Base-by-base conservation (phyloP, 192 early-diverging fungal species). In the Mortierella alpina region DNA sequence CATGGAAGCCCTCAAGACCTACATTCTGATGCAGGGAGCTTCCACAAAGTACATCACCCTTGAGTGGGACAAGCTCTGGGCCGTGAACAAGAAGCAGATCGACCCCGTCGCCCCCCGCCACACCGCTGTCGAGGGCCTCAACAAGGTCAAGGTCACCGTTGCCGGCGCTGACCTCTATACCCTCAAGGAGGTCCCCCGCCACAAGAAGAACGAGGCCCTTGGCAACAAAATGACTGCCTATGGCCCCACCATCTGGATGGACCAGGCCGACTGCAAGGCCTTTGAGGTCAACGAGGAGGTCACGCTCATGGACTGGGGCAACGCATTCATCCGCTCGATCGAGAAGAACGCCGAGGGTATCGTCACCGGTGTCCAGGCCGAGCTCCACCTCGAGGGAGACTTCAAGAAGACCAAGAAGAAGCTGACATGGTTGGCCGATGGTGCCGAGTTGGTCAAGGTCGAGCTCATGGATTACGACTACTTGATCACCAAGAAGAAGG, bases 51-150 rank as follows among this genome's bases (percentile, higher is more conserved):
- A 88, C 58, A 87, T 99, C 66, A 84, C 92, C 53, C 84, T 99
- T 54, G 97, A 98, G 84, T 99, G 98, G 98, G 98, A 99, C 87
- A 99, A 99, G 86, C 90, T 99, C 66, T 99, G 98, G 98, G 87
- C 96, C 20, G 68, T 94, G 48, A 99, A 99, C 90, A 97, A 96
- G 82, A 95, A 96, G 86, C 85, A 95, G 60, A 97, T 99, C 73
- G 98, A 99, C 72, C 98, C 97, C 8, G 81, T 98, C 65, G 93
- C 97, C 22, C 96, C 97, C 14, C 89, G 97, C 63, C 95, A 98
- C 75, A 94, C 92, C 10, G 95, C 94, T 13, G 60, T 99, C 45
- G 82, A 90, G 42, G 84, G 83, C 45, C 83, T 91, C 13, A 88
- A 91, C 51, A 83, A 94, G 86, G 91, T 89, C 42, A 89, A 91